Evolutionary conservation across 768 basidiomycete species (phyloP).

Genomic region (Termitomyces sp.): DNA sequence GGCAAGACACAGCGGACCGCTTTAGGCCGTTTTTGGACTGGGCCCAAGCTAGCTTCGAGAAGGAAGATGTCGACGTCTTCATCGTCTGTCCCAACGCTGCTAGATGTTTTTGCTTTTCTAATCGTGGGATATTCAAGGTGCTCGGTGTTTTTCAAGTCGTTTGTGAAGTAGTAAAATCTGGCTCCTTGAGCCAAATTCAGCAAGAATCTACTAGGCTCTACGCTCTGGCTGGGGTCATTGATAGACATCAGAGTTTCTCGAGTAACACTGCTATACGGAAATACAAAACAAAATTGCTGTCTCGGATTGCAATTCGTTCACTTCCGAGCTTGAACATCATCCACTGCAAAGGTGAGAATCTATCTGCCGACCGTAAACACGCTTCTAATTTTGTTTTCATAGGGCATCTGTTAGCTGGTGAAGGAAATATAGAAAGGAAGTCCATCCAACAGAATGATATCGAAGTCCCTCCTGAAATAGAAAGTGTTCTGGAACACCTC

Average conservation of each 20-base stretch:
- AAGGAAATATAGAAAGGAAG: conserved; percentile 13
- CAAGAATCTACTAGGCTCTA: conserved; percentile 38
- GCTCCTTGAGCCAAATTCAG: conserved; percentile 47
- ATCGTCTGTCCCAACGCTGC: conserved; percentile 30
- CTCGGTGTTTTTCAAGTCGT: conserved; percentile 66
- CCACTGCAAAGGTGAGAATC: conserved; percentile 35
- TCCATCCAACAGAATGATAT: conserved; percentile 30
- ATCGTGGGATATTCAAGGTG: conserved; percentile 31
- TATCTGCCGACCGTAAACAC: neutral
- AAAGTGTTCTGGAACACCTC: conserved; percentile 64
- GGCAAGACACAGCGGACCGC: conserved; percentile 50
- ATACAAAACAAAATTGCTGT: conserved; percentile 57
- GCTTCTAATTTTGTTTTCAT: neutral
- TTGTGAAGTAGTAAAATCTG: conserved; percentile 65
- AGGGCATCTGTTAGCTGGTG: conserved; percentile 28
- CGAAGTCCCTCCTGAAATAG: conserved; percentile 77
- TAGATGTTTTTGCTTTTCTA: neutral
- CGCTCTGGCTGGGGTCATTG: conserved; percentile 36
- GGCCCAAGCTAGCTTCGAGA: conserved; percentile 30
- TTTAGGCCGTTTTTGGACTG: conserved; percentile 50
- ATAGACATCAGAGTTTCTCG: conserved; percentile 31
- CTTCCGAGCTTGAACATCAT: conserved; percentile 40
- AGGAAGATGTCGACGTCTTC: conserved; percentile 38
- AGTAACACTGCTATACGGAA: conserved; percentile 68
- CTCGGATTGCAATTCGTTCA: conserved; percentile 57